Conservation (phyloP, 768 basidiomycete species). For the Plicaturopsis crispa region DNA sequence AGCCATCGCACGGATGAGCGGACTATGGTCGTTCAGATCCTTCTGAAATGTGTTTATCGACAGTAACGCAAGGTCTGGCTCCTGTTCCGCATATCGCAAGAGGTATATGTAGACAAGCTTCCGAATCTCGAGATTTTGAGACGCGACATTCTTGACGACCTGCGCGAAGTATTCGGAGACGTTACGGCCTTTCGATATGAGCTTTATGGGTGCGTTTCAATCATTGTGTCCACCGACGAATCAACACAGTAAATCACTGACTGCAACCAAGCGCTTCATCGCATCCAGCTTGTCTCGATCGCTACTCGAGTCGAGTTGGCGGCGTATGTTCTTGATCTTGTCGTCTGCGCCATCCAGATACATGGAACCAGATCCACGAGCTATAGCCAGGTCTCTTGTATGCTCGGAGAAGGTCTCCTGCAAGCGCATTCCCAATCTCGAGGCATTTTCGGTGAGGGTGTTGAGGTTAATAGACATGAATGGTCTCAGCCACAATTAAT, state of each 20-base stretch:
- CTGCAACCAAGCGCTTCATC: conserved; percentile 91
- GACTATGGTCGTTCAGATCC: conserved; percentile 87
- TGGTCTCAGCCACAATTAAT: too few relatives aligned
- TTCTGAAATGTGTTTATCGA: conserved; percentile 99
- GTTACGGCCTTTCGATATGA: conserved; percentile 88
- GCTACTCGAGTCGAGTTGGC: conserved; percentile 80
- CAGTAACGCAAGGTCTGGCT: conserved; percentile 90
- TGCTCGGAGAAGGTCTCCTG: conserved; percentile 80
- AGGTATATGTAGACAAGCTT: conserved; percentile 99
- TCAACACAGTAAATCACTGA: too few relatives aligned
- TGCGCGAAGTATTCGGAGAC: conserved; percentile 93
- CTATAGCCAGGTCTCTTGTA: conserved; percentile 62
- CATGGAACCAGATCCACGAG: conserved; percentile 44
- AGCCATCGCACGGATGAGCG: conserved; percentile 94
- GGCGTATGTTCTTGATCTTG: conserved; percentile 72
- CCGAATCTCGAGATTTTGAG: conserved; percentile 85
- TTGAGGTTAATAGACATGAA: too few relatives aligned
- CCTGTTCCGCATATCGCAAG: conserved; percentile 84
- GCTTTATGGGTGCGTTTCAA: conserved; percentile 32
- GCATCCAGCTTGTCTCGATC: conserved; percentile 92
- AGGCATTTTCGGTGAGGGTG: conserved; percentile 68
- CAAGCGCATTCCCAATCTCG: conserved; percentile 73
- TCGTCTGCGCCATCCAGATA: conserved; percentile 74
- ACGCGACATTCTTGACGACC: conserved; percentile 96
- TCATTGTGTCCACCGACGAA: too few relatives aligned